Conservation (phyloP, 2,329 filamentous ascomycete genomes). For the Alternaria sp. region DNA sequence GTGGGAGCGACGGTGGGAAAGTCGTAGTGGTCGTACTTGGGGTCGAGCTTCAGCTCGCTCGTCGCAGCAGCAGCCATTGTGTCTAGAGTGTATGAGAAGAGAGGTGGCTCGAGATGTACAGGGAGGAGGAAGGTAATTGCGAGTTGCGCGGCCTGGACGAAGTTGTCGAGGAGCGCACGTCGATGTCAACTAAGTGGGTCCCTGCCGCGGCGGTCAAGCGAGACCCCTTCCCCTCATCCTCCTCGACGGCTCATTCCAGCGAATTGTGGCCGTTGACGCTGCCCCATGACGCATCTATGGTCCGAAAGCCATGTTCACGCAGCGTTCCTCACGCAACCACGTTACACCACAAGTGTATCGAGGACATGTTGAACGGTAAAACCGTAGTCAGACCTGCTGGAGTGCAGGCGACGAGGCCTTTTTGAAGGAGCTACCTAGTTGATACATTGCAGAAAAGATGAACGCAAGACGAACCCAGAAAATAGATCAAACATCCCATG, state of each 20-base stretch:
- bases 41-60: conserved; percentile 64
- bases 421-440: conserved; percentile 39
- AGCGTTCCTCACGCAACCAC: neutral
- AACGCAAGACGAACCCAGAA: conserved; percentile 21
- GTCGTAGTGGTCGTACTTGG: conserved; percentile 97
- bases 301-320: neutral
- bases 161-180: conserved; percentile 25
- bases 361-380: conserved; percentile 19
- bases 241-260: conserved; percentile 4
- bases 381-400: conserved; percentile 26
- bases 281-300: conserved; percentile 20
- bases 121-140: conserved; percentile 5
- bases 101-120: conserved; percentile 1
- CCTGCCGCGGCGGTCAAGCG: conserved; percentile 22
- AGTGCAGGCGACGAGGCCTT: conserved; percentile 27
- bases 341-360: conserved; percentile 1
- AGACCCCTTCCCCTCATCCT: conserved; percentile 15
- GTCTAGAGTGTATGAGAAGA: conserved; percentile 8
- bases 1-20: conserved; percentile 80
- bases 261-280: conserved; percentile 9
- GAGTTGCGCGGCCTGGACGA: conserved; percentile 14
- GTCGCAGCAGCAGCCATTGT: conserved; percentile 40
- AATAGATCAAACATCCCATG: conserved; percentile 21
- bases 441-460: conserved; percentile 40
- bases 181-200: conserved; percentile 37